Evolutionary conservation across 129 eudicot species (phyloP).

Genomic region (Oenanthe sinensis): DNA sequence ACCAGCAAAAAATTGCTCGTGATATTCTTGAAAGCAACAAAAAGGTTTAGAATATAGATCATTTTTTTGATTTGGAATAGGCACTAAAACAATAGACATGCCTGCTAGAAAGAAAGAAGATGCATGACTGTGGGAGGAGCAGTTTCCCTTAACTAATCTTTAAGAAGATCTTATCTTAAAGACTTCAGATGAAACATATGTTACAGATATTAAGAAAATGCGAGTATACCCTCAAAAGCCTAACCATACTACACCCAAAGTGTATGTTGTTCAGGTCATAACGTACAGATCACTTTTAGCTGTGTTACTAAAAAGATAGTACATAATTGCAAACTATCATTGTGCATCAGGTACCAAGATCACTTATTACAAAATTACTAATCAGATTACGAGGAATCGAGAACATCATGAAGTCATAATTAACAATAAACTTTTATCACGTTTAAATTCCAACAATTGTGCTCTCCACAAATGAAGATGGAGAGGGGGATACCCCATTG

Average conservation of each 20-base stretch:
- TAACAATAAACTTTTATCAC: not conserved
- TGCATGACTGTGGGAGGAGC: not conserved
- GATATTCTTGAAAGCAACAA: not conserved
- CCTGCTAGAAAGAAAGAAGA: not conserved
- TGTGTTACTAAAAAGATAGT: not conserved
- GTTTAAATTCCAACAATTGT: not conserved
- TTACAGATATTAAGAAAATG: no score
- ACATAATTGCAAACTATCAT: not conserved
- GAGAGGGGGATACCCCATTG: not conserved
- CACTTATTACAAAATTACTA: not conserved
- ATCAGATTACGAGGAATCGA: not conserved
- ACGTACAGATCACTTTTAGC: not conserved
- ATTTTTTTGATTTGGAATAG: not conserved
- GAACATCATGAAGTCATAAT: no score
- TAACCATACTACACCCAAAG: not conserved
- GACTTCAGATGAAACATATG: not conserved
- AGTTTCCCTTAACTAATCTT: not conserved
- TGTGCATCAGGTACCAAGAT: not conserved
- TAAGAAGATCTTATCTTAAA: not conserved
- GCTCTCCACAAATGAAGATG: not conserved
- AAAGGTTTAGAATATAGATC: not conserved
- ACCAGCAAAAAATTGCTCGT: not conserved
- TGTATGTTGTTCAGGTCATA: not conserved
- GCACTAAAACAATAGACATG: not conserved
- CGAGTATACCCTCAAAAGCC: no score